Evolutionary conservation across 2,329 filamentous ascomycete species (phyloP).

Genomic region (Aureobasidium sp.): DNA sequence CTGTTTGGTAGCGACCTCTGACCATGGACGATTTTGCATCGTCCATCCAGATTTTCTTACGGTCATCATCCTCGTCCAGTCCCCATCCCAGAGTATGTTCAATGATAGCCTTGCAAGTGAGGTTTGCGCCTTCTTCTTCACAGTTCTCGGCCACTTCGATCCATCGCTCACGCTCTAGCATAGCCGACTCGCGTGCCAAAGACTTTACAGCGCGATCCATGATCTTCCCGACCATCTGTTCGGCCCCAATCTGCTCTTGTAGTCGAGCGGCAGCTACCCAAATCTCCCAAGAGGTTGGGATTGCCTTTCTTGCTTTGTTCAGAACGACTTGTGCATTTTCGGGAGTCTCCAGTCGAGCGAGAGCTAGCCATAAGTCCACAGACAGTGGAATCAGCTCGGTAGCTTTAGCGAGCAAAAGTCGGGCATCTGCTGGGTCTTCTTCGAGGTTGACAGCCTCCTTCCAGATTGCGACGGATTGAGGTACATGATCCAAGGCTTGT

Average conservation of each 20-base stretch:
- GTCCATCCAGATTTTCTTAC: constrained; percentile 92
- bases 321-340: constrained; percentile 92
- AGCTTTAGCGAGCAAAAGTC: constrained; percentile 82
- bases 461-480: constrained; percentile 94
- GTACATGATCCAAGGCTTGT: constrained; percentile 84
- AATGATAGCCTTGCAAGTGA: constrained; percentile 85
- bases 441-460: constrained; percentile 95
- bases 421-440: constrained; percentile 80
- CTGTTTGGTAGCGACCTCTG: constrained; percentile 78
- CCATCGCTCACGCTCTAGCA: constrained; percentile 97
- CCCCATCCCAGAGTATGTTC: constrained; percentile 88
- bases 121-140: constrained; percentile 78
- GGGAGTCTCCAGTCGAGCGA: constrained; percentile 80
- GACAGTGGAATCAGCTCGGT: constrained; percentile 91
- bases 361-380: constrained; percentile 88
- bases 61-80: constrained; percentile 90
- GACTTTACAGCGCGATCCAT: constrained; percentile 92
- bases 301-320: constrained; percentile 88
- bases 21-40: constrained; percentile 78
- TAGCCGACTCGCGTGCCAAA: constrained; percentile 82
- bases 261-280: constrained; percentile 92
- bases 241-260: constrained; percentile 80
- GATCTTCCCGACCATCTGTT: constrained; percentile 66
- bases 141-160: constrained; percentile 90
- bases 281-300: constrained; percentile 87